Evolutionary conservation across 305 asterid genomes (phyloP), one percentile per base, ranked within the genome.

Genomic region (Euphrasia arctica): DNA sequence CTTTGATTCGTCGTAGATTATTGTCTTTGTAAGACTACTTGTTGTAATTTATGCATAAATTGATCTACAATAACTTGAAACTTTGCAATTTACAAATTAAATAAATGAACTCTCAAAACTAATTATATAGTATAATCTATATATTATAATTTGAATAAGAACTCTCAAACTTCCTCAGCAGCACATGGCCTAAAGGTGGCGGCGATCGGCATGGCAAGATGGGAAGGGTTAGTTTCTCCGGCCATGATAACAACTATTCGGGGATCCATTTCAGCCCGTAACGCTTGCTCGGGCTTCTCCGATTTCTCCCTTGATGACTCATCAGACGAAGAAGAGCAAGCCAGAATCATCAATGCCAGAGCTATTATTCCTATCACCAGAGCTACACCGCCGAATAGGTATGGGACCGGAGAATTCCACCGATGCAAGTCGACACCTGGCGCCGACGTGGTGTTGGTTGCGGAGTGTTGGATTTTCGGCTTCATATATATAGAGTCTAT

Each of bases 361-460:
- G 80, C 75, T 15, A 85, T 74, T 7, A 83, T 61, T 28, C 75
- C 83, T 43, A 85, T 25, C 70, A 79, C 74, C 27, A 76, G 13
- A 4, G 82, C 87, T 7, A 85, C 41, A 4, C 84, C 87, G 2
- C 75, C 77, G 69, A 81, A 85, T 12, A 85, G 70, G 64, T 83
- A 85, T 27, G 93, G 86, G 1, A 79, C 47, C 48, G 93, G 87
- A 0, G 93, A 79, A 48, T 72, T 71, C 81, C 80, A 70, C 54
- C 56, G 57, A 39, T 68, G 74, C 51, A 70, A 14, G 52, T 70
- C 78, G 5, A 54, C 73, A 63, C 61, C 65, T 15, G 49, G 61
- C n/a, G 65, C 72, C 0, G 43, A 62, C 5, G 79, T 12, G 15
- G 84, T 49, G 60, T 71, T 63, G 73, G 70, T 67, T 4, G 45